Conservation (phyloP, 371 early-diverging fungal species). For the Smittium culicis region DNA sequence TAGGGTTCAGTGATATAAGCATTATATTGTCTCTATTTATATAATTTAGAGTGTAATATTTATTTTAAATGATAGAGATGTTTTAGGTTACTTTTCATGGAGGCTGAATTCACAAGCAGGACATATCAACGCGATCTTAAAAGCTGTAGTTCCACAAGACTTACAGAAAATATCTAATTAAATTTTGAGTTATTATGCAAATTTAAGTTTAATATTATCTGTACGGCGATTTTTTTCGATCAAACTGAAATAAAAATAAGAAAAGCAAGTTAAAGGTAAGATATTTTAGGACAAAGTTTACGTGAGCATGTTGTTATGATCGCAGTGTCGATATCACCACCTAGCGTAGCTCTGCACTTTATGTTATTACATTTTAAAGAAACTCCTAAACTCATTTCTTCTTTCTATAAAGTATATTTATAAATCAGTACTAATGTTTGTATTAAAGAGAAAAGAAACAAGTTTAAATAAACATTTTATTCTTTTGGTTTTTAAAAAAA, state of each 20-base stretch:
- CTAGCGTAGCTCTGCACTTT: not conserved
- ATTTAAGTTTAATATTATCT: too few relatives aligned
- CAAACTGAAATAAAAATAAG: too few relatives aligned
- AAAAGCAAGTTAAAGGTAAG: too few relatives aligned
- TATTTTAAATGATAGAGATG: not conserved
- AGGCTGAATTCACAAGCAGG: conserved; percentile 9
- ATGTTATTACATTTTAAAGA: conserved; percentile 7
- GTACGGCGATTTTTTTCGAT: too few relatives aligned
- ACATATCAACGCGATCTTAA: conserved; percentile 7
- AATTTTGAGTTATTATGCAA: too few relatives aligned
- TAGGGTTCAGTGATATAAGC: not conserved
- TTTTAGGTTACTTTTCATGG: not conserved
- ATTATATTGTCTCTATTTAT: conserved; percentile 5
- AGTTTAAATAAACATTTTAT: too few relatives aligned
- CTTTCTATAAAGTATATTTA: too few relatives aligned
- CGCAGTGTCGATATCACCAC: not conserved
- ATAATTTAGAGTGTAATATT: not conserved
- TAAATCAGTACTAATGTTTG: too few relatives aligned
- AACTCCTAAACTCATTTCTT: not conserved
- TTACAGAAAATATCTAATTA: conserved; percentile 8
- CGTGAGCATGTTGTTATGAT: conserved; percentile 9
- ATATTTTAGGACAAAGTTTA: not conserved
- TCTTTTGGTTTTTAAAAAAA: too few relatives aligned
- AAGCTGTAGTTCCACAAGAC: not conserved
- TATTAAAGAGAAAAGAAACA: too few relatives aligned